Base-by-base conservation (phyloP, 2,329 filamentous ascomycete genomes). In the Gaeumannomyces tritici region DNA sequence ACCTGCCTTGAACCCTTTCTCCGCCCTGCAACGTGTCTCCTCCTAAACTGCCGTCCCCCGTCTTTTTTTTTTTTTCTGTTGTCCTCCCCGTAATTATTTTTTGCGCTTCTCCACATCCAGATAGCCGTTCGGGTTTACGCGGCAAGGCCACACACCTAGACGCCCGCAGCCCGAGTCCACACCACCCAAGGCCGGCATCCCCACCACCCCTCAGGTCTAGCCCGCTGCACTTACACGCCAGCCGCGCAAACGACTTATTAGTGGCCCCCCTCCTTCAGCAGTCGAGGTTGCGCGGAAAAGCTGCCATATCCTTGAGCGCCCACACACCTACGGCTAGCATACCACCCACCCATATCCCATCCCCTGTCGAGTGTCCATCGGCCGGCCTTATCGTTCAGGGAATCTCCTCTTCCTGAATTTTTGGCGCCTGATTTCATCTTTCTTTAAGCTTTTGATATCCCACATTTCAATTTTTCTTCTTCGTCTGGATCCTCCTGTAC, bases 161-260 rank as follows among this genome's bases (percentile, higher is more conserved):
- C 58, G 58, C 58, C 31, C 33, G 33, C 31, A 42, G 42, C 58
- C 58, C 18, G 55, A 47, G 58, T 51, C 31, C 31, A 35, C 33
- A 60, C 47, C 58, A 60, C 31, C 58, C 47, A 35, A 18, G 58
- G 28, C 47, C 35, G 21, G 33, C 31, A 35, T 51, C 58, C 35
- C 24, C 27, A 27, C 58, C 58, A 60, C 58, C 58, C 42, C 58
- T 47, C 27, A 27, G 57, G 26, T 35, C 26, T 24, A 47, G 47
- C 35, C 35, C 4, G 33, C 58, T 42, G 47, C 27, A 54, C 29
- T 55, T 57, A 56, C 54, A 57, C 27, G 59, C 31, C 60, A 56
- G 54, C 31, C 55, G 55, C 54, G 60, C 54, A 35, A 61, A 61
- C 60, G 55, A 57, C 54, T 26, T 61, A 55, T 57, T 61, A 57